Base-by-base conservation (phyloP, 768 basidiomycete species). In the Ramaria sp. region DNA sequence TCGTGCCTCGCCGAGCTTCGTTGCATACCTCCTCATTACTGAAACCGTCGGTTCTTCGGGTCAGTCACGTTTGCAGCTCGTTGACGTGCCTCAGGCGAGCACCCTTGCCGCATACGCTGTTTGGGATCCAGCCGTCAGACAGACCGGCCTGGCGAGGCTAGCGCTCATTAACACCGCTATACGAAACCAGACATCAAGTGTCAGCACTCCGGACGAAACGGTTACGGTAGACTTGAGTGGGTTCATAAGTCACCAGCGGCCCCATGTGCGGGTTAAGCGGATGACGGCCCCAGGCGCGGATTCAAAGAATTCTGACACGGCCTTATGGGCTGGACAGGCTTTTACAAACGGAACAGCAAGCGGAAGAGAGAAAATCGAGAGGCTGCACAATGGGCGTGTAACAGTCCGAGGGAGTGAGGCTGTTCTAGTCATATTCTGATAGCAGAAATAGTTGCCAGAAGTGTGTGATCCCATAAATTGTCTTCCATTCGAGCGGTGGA, bases 11-110 rank as follows among this genome's bases (percentile, higher is more conserved):
- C 68, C 68, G 0, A 67, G 66, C 4, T 69, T 64, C 59, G 68
- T 70, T 30, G 66, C 69, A 4, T 66, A 68, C 49, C 68, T 71
- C 10, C 63, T 71, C 54, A 57, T 72, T 45, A 63, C 69, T 13
- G 70, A 71, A 54, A 61, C 67, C 1, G 64, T 71, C 38, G 68
- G 68, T 19, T 53, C 62, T 3, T 65, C 68, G 17, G 54, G 51
- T 15, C 49, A 58, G 11, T 62, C 69, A 11, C 63, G 59, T 7
- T 37, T 69, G 41, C 48, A 63, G 15, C 64, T 62, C 45, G 54
- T 71, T 34, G 55, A 61, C 7, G 24, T 63, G 17, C 57, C 63
- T 3, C 53, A 49, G 4, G 52, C 54, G 10, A 63, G 61, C 19
- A 15, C 65, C 13, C 61, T 71, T 38, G 70, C 68, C 0, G 65